Base-by-base conservation (phyloP, 176 grass and related monocot species). In the Miscanthus lutarioriparius region DNA sequence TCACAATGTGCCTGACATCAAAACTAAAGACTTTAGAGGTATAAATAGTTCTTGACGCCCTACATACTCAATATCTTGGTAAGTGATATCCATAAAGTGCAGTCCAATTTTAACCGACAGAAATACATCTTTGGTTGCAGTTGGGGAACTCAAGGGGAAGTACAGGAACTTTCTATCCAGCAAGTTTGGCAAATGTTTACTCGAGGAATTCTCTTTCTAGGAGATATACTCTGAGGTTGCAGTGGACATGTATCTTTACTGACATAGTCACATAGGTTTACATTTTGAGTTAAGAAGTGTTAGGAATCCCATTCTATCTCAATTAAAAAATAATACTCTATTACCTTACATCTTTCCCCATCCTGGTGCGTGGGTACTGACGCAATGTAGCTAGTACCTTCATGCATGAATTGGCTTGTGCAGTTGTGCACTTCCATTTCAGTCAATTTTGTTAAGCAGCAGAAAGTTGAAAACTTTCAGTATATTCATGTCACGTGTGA, bases 141-240 rank as follows among this genome's bases (percentile, higher is more conserved):
- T 90, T 76, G 61, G 75, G 64, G 89, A 98, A 87, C 89, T 95
- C 54, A 95, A 94, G 75, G 86, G 87, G 48, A 98, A 98, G 86
- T 92, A 94, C 89, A 84, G 86, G 78, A 87, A 83, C 80, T 98
- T 94, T 82, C 47, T 98, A 43, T 91, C 70, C 20, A 38, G 80
- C 39, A 95, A 92, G 84, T 98, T 86, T 0, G 74, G 86, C 82
- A 79, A 81, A 32, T 37, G 23, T 56, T 87, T 98, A 65, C 93
- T 87, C 0, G 26, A 86, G 75, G 91, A 94, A 37, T 98, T 95
- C 84, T 82, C 26, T 35, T 95, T 95, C 68, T 95, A 63, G 90
- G 32, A 76, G 8, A 56, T 9, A 43, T 10, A 64, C 1, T 37
- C 67, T 23, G 43, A 76, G 54, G n/a, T 17, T 25, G 64, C 28